Conservation (phyloP, 106 monocot species). For the Apostasia shenzhenica region DNA sequence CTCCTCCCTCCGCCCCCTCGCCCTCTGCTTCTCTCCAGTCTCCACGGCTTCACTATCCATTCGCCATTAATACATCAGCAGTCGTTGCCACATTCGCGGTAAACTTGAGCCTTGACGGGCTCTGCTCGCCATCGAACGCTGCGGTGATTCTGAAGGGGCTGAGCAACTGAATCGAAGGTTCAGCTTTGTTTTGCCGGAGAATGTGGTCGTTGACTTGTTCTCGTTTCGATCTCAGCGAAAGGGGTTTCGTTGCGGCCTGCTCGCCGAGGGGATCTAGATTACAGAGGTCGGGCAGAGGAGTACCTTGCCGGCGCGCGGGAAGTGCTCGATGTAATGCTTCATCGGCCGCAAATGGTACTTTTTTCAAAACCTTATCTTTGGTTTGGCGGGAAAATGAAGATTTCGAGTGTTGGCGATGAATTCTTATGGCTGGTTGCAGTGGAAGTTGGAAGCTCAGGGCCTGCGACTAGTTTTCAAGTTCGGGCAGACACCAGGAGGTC, state of each 20-base stretch:
- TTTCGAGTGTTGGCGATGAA: background rate
- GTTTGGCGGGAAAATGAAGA: background rate
- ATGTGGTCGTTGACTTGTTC: constrained; percentile 51
- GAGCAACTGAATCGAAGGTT: background rate
- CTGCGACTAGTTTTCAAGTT: background rate
- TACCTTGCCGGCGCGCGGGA: constrained; percentile 14
- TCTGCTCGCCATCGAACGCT: background rate
- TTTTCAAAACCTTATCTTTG: background rate
- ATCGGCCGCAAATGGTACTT: constrained; percentile 28
- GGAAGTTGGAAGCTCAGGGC: constrained; percentile 5
- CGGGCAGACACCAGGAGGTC: constrained; percentile 3
- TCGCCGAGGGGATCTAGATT: constrained; percentile 12
- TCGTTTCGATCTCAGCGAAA: constrained; percentile 36
- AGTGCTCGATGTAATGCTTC: constrained; percentile 60
- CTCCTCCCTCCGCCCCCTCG: background rate
- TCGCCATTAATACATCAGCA: background rate
- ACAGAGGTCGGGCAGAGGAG: constrained; percentile 11
- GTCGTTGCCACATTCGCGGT: background rate
- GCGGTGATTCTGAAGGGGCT: background rate
- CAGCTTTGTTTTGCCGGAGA: constrained; percentile 4
- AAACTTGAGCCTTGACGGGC: background rate
- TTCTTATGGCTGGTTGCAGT: constrained; percentile 16
- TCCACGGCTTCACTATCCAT: background rate
- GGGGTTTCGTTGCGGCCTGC: constrained; percentile 24
- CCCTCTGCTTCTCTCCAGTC: background rate